Conservation (phyloP, 192 early-diverging fungal species). For the Coemansia sp. region DNA sequence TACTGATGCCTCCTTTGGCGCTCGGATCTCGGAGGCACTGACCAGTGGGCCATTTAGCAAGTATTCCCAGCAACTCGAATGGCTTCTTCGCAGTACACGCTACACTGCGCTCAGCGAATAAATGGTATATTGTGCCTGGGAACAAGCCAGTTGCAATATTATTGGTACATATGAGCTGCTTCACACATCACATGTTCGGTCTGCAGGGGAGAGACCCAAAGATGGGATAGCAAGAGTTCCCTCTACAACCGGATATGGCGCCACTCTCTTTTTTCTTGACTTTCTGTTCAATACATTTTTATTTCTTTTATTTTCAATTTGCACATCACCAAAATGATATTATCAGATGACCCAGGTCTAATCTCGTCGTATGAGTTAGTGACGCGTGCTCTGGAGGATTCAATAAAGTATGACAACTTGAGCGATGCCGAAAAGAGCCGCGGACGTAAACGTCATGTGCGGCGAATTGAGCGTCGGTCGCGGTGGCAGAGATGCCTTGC, state of each 20-base stretch:
- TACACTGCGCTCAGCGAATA: too few species aligned
- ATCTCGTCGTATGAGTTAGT: slow-evolving; percentile 57
- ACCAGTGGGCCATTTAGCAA: too few species aligned
- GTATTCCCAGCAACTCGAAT: too few species aligned
- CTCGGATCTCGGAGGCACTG: too few species aligned
- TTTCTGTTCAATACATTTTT: slow-evolving; percentile 1
- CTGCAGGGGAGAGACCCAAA: too few species aligned
- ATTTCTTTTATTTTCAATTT: background rate
- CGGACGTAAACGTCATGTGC: slow-evolving; percentile 46
- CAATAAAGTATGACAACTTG: slow-evolving; percentile 56
- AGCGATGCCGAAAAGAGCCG: slow-evolving; percentile 58
- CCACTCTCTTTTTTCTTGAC: background rate
- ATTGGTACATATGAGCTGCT: too few species aligned
- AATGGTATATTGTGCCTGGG: too few species aligned
- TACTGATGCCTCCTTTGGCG: too few species aligned
- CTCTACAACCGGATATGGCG: background rate
- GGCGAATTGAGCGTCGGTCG: slow-evolving; percentile 25
- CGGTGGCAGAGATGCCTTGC: slow-evolving; percentile 23
- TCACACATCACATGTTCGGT: too few species aligned
- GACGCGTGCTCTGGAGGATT: slow-evolving; percentile 44
- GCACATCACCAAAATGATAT: slow-evolving; percentile 15
- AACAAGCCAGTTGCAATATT: too few species aligned
- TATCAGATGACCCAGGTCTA: slow-evolving; percentile 27
- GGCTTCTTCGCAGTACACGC: too few species aligned
- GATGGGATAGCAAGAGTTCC: too few species aligned